Evolutionary conservation across 2,329 filamentous ascomycete genomes (phyloP).

Genomic region (Davidsoniella neocaledoniae): DNA sequence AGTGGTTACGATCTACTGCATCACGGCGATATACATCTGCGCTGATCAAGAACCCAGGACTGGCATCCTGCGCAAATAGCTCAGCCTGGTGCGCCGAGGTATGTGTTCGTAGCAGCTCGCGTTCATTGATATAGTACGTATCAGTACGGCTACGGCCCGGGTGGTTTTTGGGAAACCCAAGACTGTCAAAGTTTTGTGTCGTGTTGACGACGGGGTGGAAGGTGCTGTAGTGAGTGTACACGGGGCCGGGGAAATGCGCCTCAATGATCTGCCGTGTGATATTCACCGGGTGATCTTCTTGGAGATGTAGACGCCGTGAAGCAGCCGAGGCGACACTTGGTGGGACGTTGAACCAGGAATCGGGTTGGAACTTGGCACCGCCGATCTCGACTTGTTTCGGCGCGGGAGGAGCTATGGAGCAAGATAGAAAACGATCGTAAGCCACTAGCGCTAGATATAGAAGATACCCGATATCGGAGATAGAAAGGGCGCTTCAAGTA

Average conservation of each 20-base stretch:
- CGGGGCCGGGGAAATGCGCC: slow-evolving; percentile 59
- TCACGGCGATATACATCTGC: slow-evolving; percentile 93
- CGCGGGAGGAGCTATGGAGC: slow-evolving; percentile 5
- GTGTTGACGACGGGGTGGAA: slow-evolving; percentile 74
- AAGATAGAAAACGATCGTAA: slow-evolving; percentile 4
- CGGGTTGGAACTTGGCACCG: slow-evolving; percentile 46
- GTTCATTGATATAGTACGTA: slow-evolving; percentile 84
- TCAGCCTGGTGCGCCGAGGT: slow-evolving; percentile 87
- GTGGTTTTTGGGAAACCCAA: slow-evolving; percentile 78
- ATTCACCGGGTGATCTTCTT: slow-evolving; percentile 72
- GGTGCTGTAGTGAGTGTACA: slow-evolving; percentile 60
- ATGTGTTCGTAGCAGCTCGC: slow-evolving; percentile 77
- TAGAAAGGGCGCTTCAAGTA: slow-evolving; percentile 1
- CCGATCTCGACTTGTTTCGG: slow-evolving; percentile 34
- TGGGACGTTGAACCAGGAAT: slow-evolving; percentile 76
- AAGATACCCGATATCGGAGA: not conserved
- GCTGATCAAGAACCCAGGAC: slow-evolving; percentile 71
- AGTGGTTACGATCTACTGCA: slow-evolving; percentile 87
- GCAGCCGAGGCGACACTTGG: slow-evolving; percentile 57
- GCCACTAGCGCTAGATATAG: not conserved
- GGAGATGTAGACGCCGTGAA: slow-evolving; percentile 69
- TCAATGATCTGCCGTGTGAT: slow-evolving; percentile 90
- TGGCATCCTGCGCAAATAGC: slow-evolving; percentile 55
- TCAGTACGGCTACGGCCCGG: slow-evolving; percentile 75
- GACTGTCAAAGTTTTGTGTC: slow-evolving; percentile 85